Percentiles rank a stretch among this genome's conserved stretches.
These are phyloP conservation scores for Colletotrichum liaoningense DNA, from an alignment of 2,329 filamentous ascomycete species.

Conservation along the genomic window DNA sequence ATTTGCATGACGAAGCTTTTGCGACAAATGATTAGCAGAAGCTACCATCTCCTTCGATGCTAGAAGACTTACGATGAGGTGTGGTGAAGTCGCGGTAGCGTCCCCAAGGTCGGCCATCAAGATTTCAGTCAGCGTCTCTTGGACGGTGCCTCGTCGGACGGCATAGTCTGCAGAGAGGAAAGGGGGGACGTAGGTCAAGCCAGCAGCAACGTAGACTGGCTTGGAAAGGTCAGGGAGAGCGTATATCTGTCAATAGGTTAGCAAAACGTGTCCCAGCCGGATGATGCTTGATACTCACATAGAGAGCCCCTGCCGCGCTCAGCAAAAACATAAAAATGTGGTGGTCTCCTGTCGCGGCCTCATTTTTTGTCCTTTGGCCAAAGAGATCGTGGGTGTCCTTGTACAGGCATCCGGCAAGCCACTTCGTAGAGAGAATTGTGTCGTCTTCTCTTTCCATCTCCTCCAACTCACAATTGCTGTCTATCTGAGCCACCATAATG, in stretches of 20 bases:
- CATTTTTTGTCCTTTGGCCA: slow-evolving; percentile 52
- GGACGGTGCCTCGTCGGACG: slow-evolving; percentile 75
- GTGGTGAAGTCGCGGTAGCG: slow-evolving; percentile 74
- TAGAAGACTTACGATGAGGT: slow-evolving; percentile 76
- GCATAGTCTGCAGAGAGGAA: slow-evolving; percentile 78
- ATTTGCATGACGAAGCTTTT: slow-evolving; percentile 78
- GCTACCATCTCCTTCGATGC: too few relatives aligned
- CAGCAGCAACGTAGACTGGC: slow-evolving; percentile 80
- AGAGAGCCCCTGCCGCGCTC: slow-evolving; percentile 77
- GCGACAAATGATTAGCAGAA: slow-evolving; percentile 16
- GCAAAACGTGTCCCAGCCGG: not conserved
- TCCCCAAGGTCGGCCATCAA: slow-evolving; percentile 89
- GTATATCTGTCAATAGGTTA: slow-evolving; percentile 71
- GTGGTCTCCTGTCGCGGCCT: slow-evolving; percentile 51
- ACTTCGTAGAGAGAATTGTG: slow-evolving; percentile 71
- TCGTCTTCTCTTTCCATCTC: slow-evolving; percentile 76
- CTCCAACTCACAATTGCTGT: slow-evolving; percentile 85
- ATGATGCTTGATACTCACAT: slow-evolving; percentile 63
- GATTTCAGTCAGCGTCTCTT: slow-evolving; percentile 82
- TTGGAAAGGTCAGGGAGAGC: slow-evolving; percentile 78
- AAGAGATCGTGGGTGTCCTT: slow-evolving; percentile 72
- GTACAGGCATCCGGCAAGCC: slow-evolving; percentile 88
- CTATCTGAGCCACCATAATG: slow-evolving; percentile 81
- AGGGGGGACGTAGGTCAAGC: slow-evolving; percentile 81
- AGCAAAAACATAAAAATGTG: slow-evolving; percentile 82